Base-by-base conservation (phyloP, 2,329 filamentous ascomycete species). In the Fonsecaea monophora region DNA sequence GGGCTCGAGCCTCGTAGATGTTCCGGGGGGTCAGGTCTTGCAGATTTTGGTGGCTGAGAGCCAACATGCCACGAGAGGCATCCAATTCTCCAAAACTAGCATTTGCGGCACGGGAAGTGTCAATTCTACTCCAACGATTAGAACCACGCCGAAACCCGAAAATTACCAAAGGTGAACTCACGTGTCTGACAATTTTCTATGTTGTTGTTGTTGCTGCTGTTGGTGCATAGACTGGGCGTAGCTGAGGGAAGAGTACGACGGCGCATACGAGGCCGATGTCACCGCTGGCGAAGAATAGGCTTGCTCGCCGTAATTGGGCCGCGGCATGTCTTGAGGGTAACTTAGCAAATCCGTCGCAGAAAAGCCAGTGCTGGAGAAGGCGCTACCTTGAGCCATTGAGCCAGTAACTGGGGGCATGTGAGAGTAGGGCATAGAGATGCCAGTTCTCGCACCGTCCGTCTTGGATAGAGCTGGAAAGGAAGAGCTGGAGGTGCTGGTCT, bases 41-140 rank as follows among this genome's bases (percentile, higher is more conserved):
- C 3, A 74, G 37, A 59, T 67, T 71, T 37, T 70, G 68, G 59
- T 97, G 93, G 85, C 92, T 96, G 86, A 98, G 91, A 42, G 93
- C 92, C 32, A 97, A 86, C 92, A 98, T 97, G 73, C 93, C 92
- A 68, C 95, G 91, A 77, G 93, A 94, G 30, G 94, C 94, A 78
- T 97, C 94, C 64, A 98, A 88, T 34, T 97, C 94, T 72, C 90
- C 92, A 78, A 94, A 96, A 73, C 89, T 90, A 73, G 90, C 84
- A 82, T 86, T 80, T 85, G 87, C 77, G 82, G 86, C 75, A 85
- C 77, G 75, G 10, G 79, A 73, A 40, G 63, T 69, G 8, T 66
- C 68, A 35, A 65, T 53, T 55, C 70, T 72, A 40, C 30, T 38
- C 8, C 30, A 10, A 25, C 45, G 1, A 4, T 50, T 50, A 50